These are phyloP conservation scores for Sordaria brevicollis DNA, from an alignment of 495 filamentous ascomycete genomes.

Conservation along the genomic window DNA sequence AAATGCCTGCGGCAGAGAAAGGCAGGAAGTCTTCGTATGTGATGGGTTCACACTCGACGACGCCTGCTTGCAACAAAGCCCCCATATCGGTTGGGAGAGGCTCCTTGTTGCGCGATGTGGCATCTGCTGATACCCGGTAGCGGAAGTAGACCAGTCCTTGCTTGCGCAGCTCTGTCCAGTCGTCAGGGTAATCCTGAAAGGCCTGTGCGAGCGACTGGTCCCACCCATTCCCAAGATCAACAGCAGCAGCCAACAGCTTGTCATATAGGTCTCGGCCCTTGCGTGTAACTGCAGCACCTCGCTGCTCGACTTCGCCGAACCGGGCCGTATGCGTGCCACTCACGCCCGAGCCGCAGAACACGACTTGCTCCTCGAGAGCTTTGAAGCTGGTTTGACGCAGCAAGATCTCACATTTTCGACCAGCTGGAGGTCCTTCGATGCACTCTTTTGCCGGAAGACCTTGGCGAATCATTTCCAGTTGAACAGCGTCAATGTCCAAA, in stretches of 20 bases:
- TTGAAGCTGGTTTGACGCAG: constrained; percentile 36
- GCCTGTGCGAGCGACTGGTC: constrained; percentile 6
- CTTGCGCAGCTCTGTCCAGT: constrained; percentile 13
- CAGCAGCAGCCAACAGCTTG: constrained; percentile 12
- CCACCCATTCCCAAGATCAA: constrained; percentile 16
- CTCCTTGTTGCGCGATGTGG: too few relatives aligned
- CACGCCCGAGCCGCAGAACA: constrained; percentile 13
- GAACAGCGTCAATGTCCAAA: constrained; percentile 32
- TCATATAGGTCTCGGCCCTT: constrained; percentile 32
- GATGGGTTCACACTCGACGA: constrained; percentile 24
- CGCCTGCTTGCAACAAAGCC: constrained; percentile 12
- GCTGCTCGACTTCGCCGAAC: constrained; percentile 37
- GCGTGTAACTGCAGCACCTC: constrained; percentile 30
- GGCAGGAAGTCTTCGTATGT: constrained; percentile 37
- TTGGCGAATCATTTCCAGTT: constrained; percentile 20
- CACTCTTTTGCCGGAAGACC: constrained; percentile 29
- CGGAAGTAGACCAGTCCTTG: constrained; percentile 25
- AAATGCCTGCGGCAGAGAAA: constrained; percentile 33
- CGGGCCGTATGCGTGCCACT: constrained; percentile 31
- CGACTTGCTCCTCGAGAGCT: constrained; percentile 29
- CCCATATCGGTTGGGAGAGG: constrained; percentile 7
- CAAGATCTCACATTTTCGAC: constrained; percentile 25
- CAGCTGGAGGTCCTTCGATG: constrained; percentile 31
- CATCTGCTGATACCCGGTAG: constrained; percentile 9
- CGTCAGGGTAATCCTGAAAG: constrained; percentile 26